phyloP scores from a whole-genome alignment of 495 filamentous ascomycete genomes.

The Penicillium crystallinum region DNA sequence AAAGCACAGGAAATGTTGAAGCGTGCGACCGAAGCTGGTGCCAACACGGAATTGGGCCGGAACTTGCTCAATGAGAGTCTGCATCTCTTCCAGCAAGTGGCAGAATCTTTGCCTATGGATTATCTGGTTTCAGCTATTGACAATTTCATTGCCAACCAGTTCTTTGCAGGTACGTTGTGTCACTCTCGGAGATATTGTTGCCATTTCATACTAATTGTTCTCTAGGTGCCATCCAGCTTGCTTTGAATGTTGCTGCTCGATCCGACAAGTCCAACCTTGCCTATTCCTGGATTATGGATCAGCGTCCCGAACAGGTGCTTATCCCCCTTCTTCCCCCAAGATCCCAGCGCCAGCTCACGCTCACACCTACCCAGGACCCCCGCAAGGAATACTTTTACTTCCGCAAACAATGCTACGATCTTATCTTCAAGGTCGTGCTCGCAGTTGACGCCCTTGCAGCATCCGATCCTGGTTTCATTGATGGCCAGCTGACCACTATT shows the following conservation, averaged over 20 bases:
- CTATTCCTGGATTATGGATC: constrained; percentile 67
- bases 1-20: constrained; percentile 94
- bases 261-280: constrained; percentile 81
- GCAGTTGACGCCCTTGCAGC: constrained; percentile 66
- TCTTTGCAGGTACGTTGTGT: constrained; percentile 60
- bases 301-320: constrained; percentile 46
- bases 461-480: constrained; percentile 61
- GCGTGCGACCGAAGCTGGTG: constrained; percentile 70
- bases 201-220: constrained; percentile 5
- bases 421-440: constrained; percentile 72
- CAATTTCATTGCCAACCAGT: constrained; percentile 72
- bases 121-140: constrained; percentile 72
- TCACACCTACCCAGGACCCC: constrained; percentile 49
- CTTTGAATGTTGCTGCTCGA: constrained; percentile 71
- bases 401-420: constrained; percentile 73
- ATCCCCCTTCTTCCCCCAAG: neutral
- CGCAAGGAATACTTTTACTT: constrained; percentile 60
- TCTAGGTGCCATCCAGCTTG: constrained; percentile 83
- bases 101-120: constrained; percentile 69
- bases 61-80: constrained; percentile 83
- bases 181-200: neutral
- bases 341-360: constrained; percentile 7
- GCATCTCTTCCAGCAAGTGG: constrained; percentile 81
- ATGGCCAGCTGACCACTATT: constrained; percentile 69
- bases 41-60: constrained; percentile 71